Evolutionary conservation across 2,329 filamentous ascomycete genomes (phyloP).

Genomic region (Gaeumannomyces tritici): DNA sequence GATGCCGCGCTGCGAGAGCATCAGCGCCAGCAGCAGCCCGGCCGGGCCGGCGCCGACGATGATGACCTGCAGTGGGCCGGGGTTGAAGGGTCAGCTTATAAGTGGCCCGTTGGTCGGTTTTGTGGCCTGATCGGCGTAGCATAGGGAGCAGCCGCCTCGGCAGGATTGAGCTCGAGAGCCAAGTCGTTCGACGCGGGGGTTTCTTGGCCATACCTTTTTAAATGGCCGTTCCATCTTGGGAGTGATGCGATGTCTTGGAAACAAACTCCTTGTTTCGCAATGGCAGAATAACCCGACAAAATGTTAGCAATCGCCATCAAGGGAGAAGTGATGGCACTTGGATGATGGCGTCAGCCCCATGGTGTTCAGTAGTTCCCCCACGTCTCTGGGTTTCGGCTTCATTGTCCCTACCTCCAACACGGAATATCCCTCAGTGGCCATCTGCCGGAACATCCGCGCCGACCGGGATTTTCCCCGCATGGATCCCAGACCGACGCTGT

Average conservation of each 20-base stretch:
- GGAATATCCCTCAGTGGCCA: not conserved
- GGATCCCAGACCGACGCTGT: not conserved
- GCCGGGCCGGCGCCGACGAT: slow-evolving; percentile 41
- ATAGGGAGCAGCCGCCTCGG: not conserved
- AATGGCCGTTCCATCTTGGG: slow-evolving; percentile 8
- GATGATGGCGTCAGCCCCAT: not conserved
- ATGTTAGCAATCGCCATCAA: not conserved
- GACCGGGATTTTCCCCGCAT: not conserved
- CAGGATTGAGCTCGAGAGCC: not conserved
- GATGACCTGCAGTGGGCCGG: slow-evolving; percentile 22
- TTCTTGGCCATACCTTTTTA: slow-evolving; percentile 9
- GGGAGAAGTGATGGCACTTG: not conserved
- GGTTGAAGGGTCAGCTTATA: not conserved
- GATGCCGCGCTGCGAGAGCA: slow-evolving; percentile 43
- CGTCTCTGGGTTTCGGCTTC: not conserved
- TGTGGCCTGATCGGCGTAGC: not conserved
- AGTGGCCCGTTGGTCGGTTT: not conserved
- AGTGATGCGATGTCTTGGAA: no score
- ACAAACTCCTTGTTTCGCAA: no score
- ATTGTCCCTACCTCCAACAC: not conserved
- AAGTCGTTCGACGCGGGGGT: not conserved
- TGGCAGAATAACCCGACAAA: not conserved
- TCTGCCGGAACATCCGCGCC: not conserved
- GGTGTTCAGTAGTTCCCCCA: not conserved
- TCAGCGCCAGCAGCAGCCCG: slow-evolving; percentile 37